Percentiles rank a stretch among this genome's conserved stretches.
phyloP scores from a whole-genome alignment of 306 rosid species.

The Datisca glomerata region DNA sequence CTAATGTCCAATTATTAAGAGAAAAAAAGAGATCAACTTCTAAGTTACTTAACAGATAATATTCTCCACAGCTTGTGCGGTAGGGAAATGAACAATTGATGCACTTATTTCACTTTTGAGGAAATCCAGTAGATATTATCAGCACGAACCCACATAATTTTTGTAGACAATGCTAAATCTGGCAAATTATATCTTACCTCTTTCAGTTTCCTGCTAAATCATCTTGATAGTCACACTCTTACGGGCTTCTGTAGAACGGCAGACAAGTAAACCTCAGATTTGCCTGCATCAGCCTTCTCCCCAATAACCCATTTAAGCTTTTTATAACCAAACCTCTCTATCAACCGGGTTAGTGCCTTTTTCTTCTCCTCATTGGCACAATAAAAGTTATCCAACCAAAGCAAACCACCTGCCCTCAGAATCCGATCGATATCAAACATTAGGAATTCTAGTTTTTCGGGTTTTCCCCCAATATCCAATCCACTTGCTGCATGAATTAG shows the following conservation, averaged over 20 bases:
- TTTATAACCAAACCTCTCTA: constrained; percentile 77
- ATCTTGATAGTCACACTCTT: constrained; percentile 37
- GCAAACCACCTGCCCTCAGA: constrained; percentile 69
- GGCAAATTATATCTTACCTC: constrained; percentile 21
- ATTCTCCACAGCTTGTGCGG: constrained; percentile 28
- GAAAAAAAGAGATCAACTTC: constrained; percentile 14
- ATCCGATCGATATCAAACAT: constrained; percentile 81
- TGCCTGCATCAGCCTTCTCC: constrained; percentile 43
- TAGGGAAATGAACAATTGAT: constrained; percentile 22
- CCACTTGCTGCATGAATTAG: constrained; percentile 51
- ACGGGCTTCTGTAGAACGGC: constrained; percentile 82
- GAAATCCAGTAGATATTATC: constrained; percentile 20
- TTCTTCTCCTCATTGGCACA: constrained; percentile 66
- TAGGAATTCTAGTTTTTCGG: constrained; percentile 65
- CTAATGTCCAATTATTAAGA: constrained; percentile 16
- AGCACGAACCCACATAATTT: constrained; percentile 22
- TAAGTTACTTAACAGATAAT: constrained; percentile 11
- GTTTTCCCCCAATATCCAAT: constrained; percentile 54
- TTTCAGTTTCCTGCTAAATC: constrained; percentile 11
- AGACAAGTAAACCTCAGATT: constrained; percentile 50
- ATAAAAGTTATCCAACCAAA: constrained; percentile 79
- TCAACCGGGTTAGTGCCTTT: constrained; percentile 51
- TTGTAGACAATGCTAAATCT: constrained; percentile 8
- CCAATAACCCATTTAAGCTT: constrained; percentile 92
- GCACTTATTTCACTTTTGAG: constrained; percentile 32